phyloP scores from a whole-genome alignment of 352 stramenopile genomes.

The Phytophthora ramorum region DNA sequence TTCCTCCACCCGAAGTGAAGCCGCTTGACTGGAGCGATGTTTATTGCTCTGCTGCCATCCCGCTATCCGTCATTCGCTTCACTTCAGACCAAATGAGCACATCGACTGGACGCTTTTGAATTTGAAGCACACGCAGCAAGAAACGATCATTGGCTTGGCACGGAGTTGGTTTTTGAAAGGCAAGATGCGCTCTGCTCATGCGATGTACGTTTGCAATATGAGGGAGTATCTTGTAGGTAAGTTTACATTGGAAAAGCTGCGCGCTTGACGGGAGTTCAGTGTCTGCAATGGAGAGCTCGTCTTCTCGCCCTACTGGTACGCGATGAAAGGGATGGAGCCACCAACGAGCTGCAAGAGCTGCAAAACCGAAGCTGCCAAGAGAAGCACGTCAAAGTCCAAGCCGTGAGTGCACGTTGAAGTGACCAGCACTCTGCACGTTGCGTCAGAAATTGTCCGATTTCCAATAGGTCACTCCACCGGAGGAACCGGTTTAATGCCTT shows the following conservation, averaged over 20 bases:
- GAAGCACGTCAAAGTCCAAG: not conserved
- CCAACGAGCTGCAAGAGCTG: constrained; percentile 37
- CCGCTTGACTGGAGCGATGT: constrained; percentile 30
- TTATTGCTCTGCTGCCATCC: constrained; percentile 5
- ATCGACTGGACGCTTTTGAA: constrained; percentile 41
- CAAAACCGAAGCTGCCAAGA: constrained; percentile 16
- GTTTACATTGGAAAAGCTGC: constrained; percentile 42
- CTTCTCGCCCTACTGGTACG: constrained; percentile 30
- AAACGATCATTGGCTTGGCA: constrained; percentile 42
- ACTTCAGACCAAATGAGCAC: constrained; percentile 27
- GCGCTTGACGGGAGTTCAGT: not conserved
- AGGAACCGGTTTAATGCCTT: no score
- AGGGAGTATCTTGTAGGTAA: constrained; percentile 43
- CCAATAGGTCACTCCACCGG: not conserved
- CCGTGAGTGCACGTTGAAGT: not conserved
- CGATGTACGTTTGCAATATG: constrained; percentile 44
- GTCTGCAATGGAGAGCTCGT: constrained; percentile 10
- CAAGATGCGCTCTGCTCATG: constrained; percentile 44
- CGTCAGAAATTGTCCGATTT: not conserved
- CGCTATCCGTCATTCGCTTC: constrained; percentile 43
- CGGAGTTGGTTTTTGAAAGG: constrained; percentile 43
- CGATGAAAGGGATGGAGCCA: constrained; percentile 41
- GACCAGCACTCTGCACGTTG: not conserved
- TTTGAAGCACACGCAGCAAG: constrained; percentile 42
- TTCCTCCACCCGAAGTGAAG: not conserved